Evolutionary conservation across 768 basidiomycete species (phyloP).

Genomic region (Pholiota molesta): DNA sequence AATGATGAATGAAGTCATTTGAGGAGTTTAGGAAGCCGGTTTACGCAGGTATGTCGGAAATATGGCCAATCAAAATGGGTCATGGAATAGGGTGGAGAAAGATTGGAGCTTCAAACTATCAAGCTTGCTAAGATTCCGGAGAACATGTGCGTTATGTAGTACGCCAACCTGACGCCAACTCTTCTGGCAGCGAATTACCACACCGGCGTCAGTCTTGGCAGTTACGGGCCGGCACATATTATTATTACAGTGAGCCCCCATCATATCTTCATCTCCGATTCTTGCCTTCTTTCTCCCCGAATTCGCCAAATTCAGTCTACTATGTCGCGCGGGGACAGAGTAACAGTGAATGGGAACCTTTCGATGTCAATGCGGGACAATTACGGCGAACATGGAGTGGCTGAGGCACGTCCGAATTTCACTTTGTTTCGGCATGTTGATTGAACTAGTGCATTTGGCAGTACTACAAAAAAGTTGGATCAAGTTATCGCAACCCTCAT

Average conservation of each 20-base stretch:
- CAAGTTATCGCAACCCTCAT: conserved; percentile 74
- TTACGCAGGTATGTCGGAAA: too few species aligned
- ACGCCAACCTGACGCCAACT: too few species aligned
- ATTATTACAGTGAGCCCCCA: too few species aligned
- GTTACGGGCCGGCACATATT: too few species aligned
- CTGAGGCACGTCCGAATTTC: conserved; percentile 43
- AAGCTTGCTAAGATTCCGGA: not conserved
- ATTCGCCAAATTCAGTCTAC: not conserved
- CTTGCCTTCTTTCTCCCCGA: too few species aligned
- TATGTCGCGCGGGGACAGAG: conserved; percentile 41
- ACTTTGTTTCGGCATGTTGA: not conserved
- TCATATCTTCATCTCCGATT: too few species aligned
- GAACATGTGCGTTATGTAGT: too few species aligned
- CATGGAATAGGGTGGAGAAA: not conserved
- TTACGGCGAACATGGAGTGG: conserved; percentile 51
- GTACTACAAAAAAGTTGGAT: conserved; percentile 69
- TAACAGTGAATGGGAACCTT: conserved; percentile 33
- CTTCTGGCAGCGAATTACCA: too few species aligned
- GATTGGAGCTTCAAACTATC: not conserved
- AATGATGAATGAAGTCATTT: conserved; percentile 79
- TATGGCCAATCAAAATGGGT: not conserved
- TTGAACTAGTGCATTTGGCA: conserved; percentile 20
- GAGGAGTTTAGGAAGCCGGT: not conserved
- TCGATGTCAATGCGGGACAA: conserved; percentile 43
- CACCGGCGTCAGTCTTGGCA: too few species aligned